phyloP scores from a whole-genome alignment of 768 basidiomycete genomes.

The Chalciporus pseudorubinellus region DNA sequence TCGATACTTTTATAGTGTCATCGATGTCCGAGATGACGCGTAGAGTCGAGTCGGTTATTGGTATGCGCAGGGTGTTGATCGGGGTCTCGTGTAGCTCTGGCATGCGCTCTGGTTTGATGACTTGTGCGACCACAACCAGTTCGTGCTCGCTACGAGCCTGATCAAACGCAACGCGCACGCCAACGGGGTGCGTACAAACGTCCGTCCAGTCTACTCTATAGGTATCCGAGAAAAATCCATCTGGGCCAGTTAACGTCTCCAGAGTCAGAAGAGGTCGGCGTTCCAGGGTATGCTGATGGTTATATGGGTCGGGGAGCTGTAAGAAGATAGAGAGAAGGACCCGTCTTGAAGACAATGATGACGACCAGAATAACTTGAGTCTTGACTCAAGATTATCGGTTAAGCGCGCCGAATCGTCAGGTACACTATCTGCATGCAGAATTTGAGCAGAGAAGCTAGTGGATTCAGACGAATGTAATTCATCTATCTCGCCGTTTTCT shows the following conservation, averaged over 20 bases:
- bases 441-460: slow-evolving; percentile 12
- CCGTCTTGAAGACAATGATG: slow-evolving; percentile 59
- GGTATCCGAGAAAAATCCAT: slow-evolving; percentile 71
- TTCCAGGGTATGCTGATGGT: slow-evolving; percentile 27
- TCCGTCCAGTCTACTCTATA: slow-evolving; percentile 68
- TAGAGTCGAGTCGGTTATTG: slow-evolving; percentile 60
- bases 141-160: slow-evolving; percentile 42
- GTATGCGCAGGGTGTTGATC: slow-evolving; percentile 32
- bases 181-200: slow-evolving; percentile 59
- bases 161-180: slow-evolving; percentile 56
- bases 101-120: slow-evolving; percentile 41
- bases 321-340: slow-evolving; percentile 64
- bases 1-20: slow-evolving; percentile 73
- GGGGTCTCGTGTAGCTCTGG: slow-evolving; percentile 37
- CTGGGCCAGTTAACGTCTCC: slow-evolving; percentile 56
- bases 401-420: slow-evolving; percentile 46
- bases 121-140: slow-evolving; percentile 53
- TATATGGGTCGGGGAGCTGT: slow-evolving; percentile 16
- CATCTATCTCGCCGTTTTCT: slow-evolving; percentile 21
- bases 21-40: slow-evolving; percentile 93
- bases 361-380: slow-evolving; percentile 79
- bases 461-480: slow-evolving; percentile 6
- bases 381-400: slow-evolving; percentile 77
- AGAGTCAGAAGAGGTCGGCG: slow-evolving; percentile 47
- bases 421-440: slow-evolving; percentile 21